These are phyloP conservation scores for Helotiales sp. DNA, from an alignment of 2,329 filamentous ascomycete genomes.

Conservation along the genomic window DNA sequence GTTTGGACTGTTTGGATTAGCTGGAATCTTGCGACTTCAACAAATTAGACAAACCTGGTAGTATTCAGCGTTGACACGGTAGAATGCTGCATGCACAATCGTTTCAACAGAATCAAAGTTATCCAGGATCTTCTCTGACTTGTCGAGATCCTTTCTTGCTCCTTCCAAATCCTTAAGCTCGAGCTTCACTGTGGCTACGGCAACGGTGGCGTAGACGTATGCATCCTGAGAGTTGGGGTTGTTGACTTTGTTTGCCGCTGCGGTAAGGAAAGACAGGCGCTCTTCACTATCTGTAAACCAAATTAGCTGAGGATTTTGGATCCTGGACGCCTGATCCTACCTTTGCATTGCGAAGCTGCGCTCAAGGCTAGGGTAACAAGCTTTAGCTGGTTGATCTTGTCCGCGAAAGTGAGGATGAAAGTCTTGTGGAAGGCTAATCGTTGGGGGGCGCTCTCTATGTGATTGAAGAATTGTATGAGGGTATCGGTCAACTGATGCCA, in stretches of 20 bases:
- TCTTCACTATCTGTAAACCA: constrained; percentile 75
- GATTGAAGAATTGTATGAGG: constrained; percentile 85
- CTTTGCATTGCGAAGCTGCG: constrained; percentile 82
- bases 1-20: constrained; percentile 62
- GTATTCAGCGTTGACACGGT: constrained; percentile 92
- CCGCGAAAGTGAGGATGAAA: constrained; percentile 94
- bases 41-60: constrained; percentile 66
- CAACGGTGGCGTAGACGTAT: constrained; percentile 90
- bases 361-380: constrained; percentile 89
- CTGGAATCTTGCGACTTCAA: neutral
- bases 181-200: constrained; percentile 86
- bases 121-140: constrained; percentile 86
- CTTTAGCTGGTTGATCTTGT: constrained; percentile 99
- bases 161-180: constrained; percentile 79
- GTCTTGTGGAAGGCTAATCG: constrained; percentile 90
- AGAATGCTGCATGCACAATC: constrained; percentile 94
- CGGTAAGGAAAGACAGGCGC: constrained; percentile 81
- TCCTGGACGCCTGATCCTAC: constrained; percentile 50
- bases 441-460: constrained; percentile 79
- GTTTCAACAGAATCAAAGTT: constrained; percentile 94
- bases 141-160: constrained; percentile 84
- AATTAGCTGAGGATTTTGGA: constrained; percentile 18
- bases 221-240: constrained; percentile 93
- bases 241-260: constrained; percentile 86
- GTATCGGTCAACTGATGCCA: constrained; percentile 98